phyloP scores from a whole-genome alignment of 805 yeast genomes.

The Candida tibetensis region DNA sequence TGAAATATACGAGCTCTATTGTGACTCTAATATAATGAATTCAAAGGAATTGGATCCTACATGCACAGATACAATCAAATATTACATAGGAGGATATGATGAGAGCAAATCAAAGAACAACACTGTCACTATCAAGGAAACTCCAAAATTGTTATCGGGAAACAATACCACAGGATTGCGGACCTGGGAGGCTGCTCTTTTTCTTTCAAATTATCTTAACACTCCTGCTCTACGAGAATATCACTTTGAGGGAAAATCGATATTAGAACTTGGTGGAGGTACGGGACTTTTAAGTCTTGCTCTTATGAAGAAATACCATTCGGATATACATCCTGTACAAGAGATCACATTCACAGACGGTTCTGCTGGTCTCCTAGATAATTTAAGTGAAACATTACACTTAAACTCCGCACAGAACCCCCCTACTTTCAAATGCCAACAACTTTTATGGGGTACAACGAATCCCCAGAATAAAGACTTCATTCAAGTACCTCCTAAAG shows the following conservation, averaged over 20 bases:
- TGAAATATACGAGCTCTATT: conserved; percentile 42
- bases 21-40: conserved; percentile 29
- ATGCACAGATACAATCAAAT: conserved; percentile 36
- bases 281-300: conserved; percentile 76
- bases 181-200: conserved; percentile 92
- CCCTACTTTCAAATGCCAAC: conserved; percentile 21
- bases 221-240: conserved; percentile 2
- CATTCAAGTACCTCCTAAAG: conserved; percentile 29
- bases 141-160: conserved; percentile 64
- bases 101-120: conserved; percentile 27
- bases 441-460: conserved; percentile 57
- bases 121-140: conserved; percentile 47
- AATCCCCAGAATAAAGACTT: conserved; percentile 33
- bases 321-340: conserved; percentile 13
- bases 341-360: conserved; percentile 64
- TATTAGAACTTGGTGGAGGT: conserved; percentile 84
- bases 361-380: conserved; percentile 51
- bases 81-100: conserved; percentile 25
- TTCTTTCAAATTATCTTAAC: conserved; percentile 51
- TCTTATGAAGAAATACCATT: conserved; percentile 26
- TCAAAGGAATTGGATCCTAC: conserved; percentile 35
- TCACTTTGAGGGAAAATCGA: conserved; percentile 21
- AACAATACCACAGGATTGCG: conserved; percentile 84
- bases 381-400: conserved; percentile 41
- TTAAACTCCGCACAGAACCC: conserved; percentile 33